Base-by-base conservation (phyloP, 441 rosid species). In the Croton laevigatus region DNA sequence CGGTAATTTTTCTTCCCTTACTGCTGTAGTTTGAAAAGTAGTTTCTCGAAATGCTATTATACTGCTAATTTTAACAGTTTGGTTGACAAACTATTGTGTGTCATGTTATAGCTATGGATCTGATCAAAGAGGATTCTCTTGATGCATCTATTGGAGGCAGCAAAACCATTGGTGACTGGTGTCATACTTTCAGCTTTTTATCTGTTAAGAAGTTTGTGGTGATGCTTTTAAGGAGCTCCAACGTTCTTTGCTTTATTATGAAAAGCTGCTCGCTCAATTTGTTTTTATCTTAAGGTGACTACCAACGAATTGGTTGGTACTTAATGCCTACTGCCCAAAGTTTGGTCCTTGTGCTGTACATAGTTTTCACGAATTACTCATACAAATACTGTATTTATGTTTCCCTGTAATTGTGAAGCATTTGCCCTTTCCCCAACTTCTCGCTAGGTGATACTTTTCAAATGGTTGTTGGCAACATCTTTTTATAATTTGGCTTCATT, bases 241-340 rank as follows among this genome's bases (percentile, higher is more conserved):
- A 53, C 78, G 75, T 75, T 49, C 71, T 49, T 63, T 77, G 32
- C 75, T 76, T 54, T 51, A 34, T 75, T 48, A 23, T 73, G 71
- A 79, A 73, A 66, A 68, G 72, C 69, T 37, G 75, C 72, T 68
- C 60, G 22, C 70, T n/a, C 8, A 32, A 59, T 22, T 22, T 69
- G 66, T 59, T 59, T 69, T 68, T 77, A 37, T 71, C 62, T 68
- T 73, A 76, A 80, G 85, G 81, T 81, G 87, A 83, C 83, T 73
- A 67, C 75, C 71, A 75, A 65, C 77, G 53, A 66, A 72, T 61
- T 72, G 85, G 80, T 72, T 71, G 74, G 74, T 74, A 68, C 66
- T 71, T 71, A 75, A 76, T 71, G 70, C 75, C 69, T 68, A 76
- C 60, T 59, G 5, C 69, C 73, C 62, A 66, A 74, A 78, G 78